phyloP scores from a whole-genome alignment of 192 early-diverging fungal species.

The Linnemannia elongata region DNA sequence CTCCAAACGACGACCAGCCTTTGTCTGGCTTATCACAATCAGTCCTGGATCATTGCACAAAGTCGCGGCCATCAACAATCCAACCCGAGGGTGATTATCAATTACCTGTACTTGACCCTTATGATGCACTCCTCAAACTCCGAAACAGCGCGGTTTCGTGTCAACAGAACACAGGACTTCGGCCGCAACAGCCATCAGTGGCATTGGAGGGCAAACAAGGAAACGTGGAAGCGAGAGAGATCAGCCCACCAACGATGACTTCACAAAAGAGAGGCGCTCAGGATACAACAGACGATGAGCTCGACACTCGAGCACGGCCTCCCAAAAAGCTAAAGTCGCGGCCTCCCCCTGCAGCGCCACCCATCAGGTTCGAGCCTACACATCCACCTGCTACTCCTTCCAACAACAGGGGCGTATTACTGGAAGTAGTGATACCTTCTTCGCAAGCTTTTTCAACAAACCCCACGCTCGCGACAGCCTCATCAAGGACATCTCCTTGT shows the following conservation, averaged over 20 bases:
- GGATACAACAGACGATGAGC: slow-evolving; percentile 17
- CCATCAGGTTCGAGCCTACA: not conserved
- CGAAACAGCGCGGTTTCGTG: not conserved
- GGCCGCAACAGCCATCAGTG: not conserved
- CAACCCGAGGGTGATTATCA: not conserved
- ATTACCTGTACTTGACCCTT: slow-evolving; percentile 29
- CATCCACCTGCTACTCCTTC: not conserved
- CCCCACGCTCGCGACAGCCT: not conserved
- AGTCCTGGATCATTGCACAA: slow-evolving; percentile 21
- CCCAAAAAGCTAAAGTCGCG: slow-evolving; percentile 23
- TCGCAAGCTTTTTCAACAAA: not conserved
- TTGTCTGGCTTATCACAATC: slow-evolving; percentile 26
- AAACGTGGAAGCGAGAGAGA: not conserved
- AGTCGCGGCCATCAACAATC: not conserved
- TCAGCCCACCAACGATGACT: not conserved
- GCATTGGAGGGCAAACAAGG: not conserved
- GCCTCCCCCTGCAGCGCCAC: not conserved
- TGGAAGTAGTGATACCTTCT: not conserved
- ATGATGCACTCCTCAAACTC: slow-evolving; percentile 15
- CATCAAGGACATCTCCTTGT: not conserved
- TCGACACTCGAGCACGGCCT: not conserved
- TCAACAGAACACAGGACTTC: not conserved
- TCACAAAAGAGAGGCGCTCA: slow-evolving; percentile 22
- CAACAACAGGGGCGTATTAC: not conserved
- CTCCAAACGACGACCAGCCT: not conserved